Base-by-base conservation (phyloP, 2,329 filamentous ascomycete species). In the Fusarium chuoi region DNA sequence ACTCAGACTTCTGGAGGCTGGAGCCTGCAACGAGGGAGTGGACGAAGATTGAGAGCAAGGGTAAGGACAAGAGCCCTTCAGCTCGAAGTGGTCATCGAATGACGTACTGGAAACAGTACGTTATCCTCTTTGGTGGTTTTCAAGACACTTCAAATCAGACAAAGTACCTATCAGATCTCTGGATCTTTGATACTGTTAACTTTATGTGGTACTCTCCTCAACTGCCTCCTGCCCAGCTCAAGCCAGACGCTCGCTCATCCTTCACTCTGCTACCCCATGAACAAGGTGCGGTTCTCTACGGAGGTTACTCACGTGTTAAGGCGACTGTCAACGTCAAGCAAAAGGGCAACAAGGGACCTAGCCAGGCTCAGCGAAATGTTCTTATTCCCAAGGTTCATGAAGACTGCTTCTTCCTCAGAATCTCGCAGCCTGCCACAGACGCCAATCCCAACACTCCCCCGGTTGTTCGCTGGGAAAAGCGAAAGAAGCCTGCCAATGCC, bases 71-170 rank as follows among this genome's bases (percentile, higher is more conserved):
- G 82, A 88, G 89, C 41, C 96, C 96, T 44, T 92, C 94, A 5
- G 95, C 96, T 6, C 88, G 96, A 74, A 97, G 94, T 81, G 96
- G 96, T 7, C 95, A 98, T 82, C 90, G 96, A 75, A 98, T 99
- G 95, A 97, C 95, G 6, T 96, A 94, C 81, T 98, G 91, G 88
- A 98, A 98, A 85, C 94, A 98, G 81, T 98, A 98, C 83, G 95
- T 99, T 71, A 89, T 99, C 66, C 87, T 99, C 3, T 98, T 98
- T 79, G 96, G 96, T 65, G 96, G 96, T 1, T 99, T 99, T 81
- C 96, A 99, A 83, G 96, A 98, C 81, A 98, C 96, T 1, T 96
- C 94, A 15, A 94, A 97, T 81, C 93, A 95, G 81, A 98, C 96
- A 10, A 97, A 95, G 81, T 99, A 99, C 81, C 85, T 99, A 22